Evolutionary conservation across 805 yeast species (phyloP).

Genomic region (Starmerella etchellsii): DNA sequence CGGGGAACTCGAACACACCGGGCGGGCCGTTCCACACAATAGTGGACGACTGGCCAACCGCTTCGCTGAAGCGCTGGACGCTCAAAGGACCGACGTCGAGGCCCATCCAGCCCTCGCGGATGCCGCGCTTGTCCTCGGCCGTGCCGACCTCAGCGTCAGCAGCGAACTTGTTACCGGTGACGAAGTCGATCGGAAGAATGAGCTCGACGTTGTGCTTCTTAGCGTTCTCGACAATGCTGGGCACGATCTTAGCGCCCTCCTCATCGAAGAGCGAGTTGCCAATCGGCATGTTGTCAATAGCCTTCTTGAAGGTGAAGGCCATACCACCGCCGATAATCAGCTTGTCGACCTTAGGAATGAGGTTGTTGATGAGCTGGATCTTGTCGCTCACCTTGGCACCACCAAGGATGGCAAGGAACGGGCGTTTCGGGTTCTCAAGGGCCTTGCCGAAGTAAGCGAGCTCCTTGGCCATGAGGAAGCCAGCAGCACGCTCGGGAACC

Average conservation of each 20-base stretch:
- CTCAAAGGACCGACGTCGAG: constrained; percentile 92
- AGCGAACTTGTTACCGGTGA: constrained; percentile 88
- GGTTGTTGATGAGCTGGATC: constrained; percentile 93
- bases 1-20: constrained; percentile 97
- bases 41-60: constrained; percentile 89
- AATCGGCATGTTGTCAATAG: constrained; percentile 67
- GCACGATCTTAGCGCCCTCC: constrained; percentile 92
- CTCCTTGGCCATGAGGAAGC: constrained; percentile 97
- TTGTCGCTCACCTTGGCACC: constrained; percentile 99
- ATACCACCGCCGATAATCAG: constrained; percentile 98
- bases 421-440: constrained; percentile 93
- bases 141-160: constrained; percentile 76
- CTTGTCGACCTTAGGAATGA: constrained; percentile 83
- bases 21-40: constrained; percentile 99
- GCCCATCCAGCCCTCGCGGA: constrained; percentile 92
- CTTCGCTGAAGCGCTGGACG: constrained; percentile 59
- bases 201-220: constrained; percentile 89
- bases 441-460: constrained; percentile 96
- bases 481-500: constrained; percentile 92
- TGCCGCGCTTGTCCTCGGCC: constrained; percentile 84
- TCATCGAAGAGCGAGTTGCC: constrained; percentile 88
- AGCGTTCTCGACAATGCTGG: constrained; percentile 85
- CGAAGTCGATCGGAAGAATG: constrained; percentile 88
- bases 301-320: constrained; percentile 99
- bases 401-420: constrained; percentile 96